Evolutionary conservation across 495 filamentous ascomycete genomes (phyloP), one percentile per base, ranked within the genome.

Genomic region (Trichoderma asperelloides): DNA sequence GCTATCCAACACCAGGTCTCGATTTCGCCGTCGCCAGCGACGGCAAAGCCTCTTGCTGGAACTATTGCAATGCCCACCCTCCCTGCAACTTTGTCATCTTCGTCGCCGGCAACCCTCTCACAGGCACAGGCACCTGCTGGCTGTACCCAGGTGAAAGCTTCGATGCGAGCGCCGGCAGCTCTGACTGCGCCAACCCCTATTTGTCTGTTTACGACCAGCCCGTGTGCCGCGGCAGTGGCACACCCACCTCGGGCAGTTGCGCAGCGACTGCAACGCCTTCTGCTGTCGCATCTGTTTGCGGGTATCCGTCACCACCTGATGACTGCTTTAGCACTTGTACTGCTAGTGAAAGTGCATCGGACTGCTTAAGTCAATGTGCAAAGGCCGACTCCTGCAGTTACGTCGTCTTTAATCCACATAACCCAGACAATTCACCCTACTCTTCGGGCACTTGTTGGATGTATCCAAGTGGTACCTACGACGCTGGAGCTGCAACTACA

Each of bases 11-110:
- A 62, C 23, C 55, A 13, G 23, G 55, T 62, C 28, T 15, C 16
- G 55, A 43, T 43, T 43, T 43, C 55, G 55, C 55, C 55, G 55
- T 62, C 16, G 55, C 55, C 55, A 62, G 21, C 28, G 55, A 62
- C 23, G 21, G 55, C 55, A 62, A n/a, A 30, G 55, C 55, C 28
- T 25, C 6, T 13, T 62, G 55, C 55, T 62, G 55, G 55, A 13
- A 25, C 23, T 62, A 62, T 30, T 62, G 55, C 55, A 15, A 6
- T 25, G 55, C 21, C 23, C 21, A 62, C 55, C 55, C 21, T 12
- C 55, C 55, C 55, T 62, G 55, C 55, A 30, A 62, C 55, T 62
- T 62, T 62, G 55, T 62, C 55, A 62, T 30, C 55, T 62, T 62
- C 55, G 21, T 1, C 1, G 23, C 55, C 23, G 55, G 55, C 16